A percentile compares a stretch with the other conserved stretches of the same genome.
Evolutionary conservation across 495 filamentous ascomycete genomes (phyloP).

Genomic region (Daldinia decipiens): DNA sequence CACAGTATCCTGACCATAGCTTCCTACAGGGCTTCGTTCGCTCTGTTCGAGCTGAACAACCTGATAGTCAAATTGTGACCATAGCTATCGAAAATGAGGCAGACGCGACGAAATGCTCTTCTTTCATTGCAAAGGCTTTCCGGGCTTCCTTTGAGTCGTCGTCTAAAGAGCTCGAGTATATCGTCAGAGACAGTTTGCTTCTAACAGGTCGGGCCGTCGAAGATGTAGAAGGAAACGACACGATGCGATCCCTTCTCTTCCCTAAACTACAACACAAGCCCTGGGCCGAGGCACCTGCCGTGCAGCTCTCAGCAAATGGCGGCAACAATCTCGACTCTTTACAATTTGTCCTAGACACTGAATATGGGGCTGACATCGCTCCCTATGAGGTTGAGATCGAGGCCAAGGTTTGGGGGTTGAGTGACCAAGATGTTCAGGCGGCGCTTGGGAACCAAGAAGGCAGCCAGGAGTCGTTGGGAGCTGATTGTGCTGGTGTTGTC

Average conservation of each 20-base stretch:
- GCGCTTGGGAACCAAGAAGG: neutral
- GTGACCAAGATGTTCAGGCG: neutral
- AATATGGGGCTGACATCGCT: neutral
- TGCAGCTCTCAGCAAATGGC: slow-evolving; percentile 2
- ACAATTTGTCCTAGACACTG: slow-evolving; percentile 4
- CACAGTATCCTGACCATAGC: slow-evolving; percentile 17
- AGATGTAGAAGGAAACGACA: slow-evolving; percentile 11
- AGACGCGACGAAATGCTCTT: neutral
- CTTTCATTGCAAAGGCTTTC: slow-evolving; percentile 13
- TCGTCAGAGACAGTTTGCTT: slow-evolving; percentile 13
- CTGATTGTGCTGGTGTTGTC: slow-evolving; percentile 13
- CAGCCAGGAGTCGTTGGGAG: neutral
- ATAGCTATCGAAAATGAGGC: slow-evolving; percentile 9
- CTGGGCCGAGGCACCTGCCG: slow-evolving; percentile 8
- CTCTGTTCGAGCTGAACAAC: slow-evolving; percentile 15
- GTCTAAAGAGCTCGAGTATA: slow-evolving; percentile 17
- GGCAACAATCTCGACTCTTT: slow-evolving; percentile 8
- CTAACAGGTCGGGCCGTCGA: slow-evolving; percentile 12
- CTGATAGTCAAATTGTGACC: slow-evolving; percentile 16
- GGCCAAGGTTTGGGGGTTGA: slow-evolving; percentile 15
- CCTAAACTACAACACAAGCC: slow-evolving; percentile 1
- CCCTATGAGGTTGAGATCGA: slow-evolving; percentile 14
- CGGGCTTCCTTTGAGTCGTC: slow-evolving; percentile 2
- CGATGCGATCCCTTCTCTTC: slow-evolving; percentile 14
- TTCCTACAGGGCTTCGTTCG: slow-evolving; percentile 16